Conservation (phyloP, 139 green algal genomes). For the Micractinium conductrix region DNA sequence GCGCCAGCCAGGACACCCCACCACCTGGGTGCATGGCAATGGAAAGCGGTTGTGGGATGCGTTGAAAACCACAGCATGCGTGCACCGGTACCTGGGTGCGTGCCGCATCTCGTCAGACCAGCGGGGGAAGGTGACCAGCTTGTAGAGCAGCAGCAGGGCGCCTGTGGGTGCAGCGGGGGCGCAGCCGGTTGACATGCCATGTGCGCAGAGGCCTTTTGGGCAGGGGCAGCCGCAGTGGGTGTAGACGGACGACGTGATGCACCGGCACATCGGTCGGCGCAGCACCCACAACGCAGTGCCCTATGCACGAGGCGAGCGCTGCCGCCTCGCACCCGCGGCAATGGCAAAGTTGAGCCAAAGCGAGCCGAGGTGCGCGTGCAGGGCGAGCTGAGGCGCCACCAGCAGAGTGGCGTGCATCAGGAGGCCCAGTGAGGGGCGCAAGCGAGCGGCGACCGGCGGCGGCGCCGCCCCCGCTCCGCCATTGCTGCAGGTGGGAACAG, state of each 20-base stretch:
- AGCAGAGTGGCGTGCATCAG: neutral
- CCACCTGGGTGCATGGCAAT: too few relatives aligned
- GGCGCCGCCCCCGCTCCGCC: neutral
- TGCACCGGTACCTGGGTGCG: conserved; percentile 27
- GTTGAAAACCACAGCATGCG: too few relatives aligned
- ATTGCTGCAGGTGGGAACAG: neutral
- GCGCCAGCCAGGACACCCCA: neutral
- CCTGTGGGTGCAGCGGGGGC: conserved; percentile 18
- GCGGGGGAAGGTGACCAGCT: conserved; percentile 59
- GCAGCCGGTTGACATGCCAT: too few relatives aligned
- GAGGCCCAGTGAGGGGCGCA: neutral
- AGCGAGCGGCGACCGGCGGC: conserved; percentile 7
- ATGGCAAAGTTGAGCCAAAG: conserved; percentile 9
- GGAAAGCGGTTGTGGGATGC: too few relatives aligned
- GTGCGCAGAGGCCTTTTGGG: too few relatives aligned
- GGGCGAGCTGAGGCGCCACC: conserved; percentile 21
- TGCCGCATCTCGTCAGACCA: conserved; percentile 70
- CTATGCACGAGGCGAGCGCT: too few relatives aligned
- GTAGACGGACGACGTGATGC: too few relatives aligned
- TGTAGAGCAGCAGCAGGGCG: conserved; percentile 38
- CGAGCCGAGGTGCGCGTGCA: conserved; percentile 22
- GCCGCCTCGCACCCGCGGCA: neutral
- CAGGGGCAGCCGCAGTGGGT: too few relatives aligned
- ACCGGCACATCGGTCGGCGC: too few relatives aligned
- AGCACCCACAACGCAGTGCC: too few relatives aligned